Evolutionary conservation across 352 stramenopile species (phyloP), one percentile per base, ranked within the genome.

Genomic region (Phytophthora kernoviae): DNA sequence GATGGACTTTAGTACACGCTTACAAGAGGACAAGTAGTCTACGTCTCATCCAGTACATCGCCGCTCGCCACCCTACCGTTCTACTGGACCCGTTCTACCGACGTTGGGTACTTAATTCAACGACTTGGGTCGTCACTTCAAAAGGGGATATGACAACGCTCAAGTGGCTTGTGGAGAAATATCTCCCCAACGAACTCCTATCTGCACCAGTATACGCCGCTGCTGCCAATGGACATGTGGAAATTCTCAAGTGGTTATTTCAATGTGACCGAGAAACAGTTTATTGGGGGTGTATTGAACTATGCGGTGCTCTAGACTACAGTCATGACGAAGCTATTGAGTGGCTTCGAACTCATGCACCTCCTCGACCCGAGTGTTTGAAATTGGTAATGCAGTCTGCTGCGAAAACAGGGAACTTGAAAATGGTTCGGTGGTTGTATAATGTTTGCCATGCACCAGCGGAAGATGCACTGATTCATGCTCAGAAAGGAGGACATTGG

Each of bases 311-410:
- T 11, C 27, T 71, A 33, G 57, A 75, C 14, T 82, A 86, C 34
- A 62, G 70, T 12, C 78, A 82, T n/a, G 42, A 81, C 10, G 30
- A 65, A 1, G 55, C 65, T 1, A 45, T 89, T 4, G 22, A 81
- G 37, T 91, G 75, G 73, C 73, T 89, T 4, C 63, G 73, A 20
- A 39, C 47, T 18, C 51, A 82, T 65, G 46, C 34, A 7, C 47
- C 49, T 45, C 62, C 56, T 62, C 49, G 55, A 12, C 30, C 37
- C 9, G 56, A 70, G 37, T 62, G 62, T 27, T 52, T 70, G 21
- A 61, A 57, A 14, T 22, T 63, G 21, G 63, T 68, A 33, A 60
- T 72, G 46, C 20, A 26, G 21, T 62, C 57, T 24, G 63, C 63
- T 22, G 58, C 44, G 4, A 63, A 63, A 21, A 33, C 45, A 10